Evolutionary conservation across 2,329 filamentous ascomycete genomes (phyloP), one percentile per base, ranked within the genome.

Genomic region (Alternaria sp.): DNA sequence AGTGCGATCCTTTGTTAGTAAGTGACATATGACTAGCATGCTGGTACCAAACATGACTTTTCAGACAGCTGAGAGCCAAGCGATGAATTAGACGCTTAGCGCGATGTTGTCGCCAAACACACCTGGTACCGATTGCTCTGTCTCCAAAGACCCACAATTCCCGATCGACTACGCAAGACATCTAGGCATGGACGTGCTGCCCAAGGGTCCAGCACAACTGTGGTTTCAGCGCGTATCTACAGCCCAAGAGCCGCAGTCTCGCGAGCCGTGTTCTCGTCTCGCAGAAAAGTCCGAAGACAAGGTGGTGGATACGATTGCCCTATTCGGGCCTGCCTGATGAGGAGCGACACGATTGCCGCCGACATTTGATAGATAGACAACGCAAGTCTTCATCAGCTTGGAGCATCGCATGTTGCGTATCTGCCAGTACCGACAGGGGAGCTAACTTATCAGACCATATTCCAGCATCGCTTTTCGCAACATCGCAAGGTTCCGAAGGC

Each of bases 251-350:
- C 18, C 49, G 60, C 5, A 62, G 41, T 58, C 12, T 14, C 28
- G 55, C 60, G 55, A 62, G 41, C 55, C 60, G 60, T 30, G 41
- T 30, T 33, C 21, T 58, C 59, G 28, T 43, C 37, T 53, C 46
- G 37, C 28, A 58, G 55, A 23, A 43, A 28, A 55, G 20, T 23
- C 5, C 14, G 41, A 37, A 41, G 50, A 30, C 49, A 53, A 41
- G 49, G 30, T 37, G 49, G 49, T 46, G 57, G 57, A 46, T 26
- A 20, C 26, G 14, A 33, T 46, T 11, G 23, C 51, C 12, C 18
- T 44, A 60, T 33, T 49, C 44, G 30, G 44, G 50, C 58, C 37
- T 23, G 25, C 18, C 11, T 41, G 37, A 41, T 41, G 37, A 20
- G 23, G 15, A 54, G 41, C 45, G 41, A 53, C 49, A n/a, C 20